Percentiles rank a stretch among this genome's conserved stretches.
Conservation (phyloP, 2,329 filamentous ascomycete species). For the Colletotrichum tropicicola region DNA sequence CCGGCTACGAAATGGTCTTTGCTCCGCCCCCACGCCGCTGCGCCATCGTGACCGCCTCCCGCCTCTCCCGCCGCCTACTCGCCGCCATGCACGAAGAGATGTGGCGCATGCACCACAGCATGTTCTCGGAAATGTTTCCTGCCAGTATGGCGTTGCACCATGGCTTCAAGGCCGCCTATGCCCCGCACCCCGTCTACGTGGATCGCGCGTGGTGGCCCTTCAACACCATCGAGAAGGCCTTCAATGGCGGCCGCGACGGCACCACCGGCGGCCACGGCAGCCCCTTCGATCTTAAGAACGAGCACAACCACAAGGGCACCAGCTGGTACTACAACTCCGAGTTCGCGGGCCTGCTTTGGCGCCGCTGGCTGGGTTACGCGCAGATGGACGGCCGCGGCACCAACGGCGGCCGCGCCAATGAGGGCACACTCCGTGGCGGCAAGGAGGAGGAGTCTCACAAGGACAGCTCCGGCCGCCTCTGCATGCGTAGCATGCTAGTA, state of each 20-base stretch:
- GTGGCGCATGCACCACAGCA: slow-evolving; percentile 71
- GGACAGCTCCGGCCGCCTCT: slow-evolving; percentile 71
- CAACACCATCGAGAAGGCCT: slow-evolving; percentile 75
- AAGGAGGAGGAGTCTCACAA: slow-evolving; percentile 57
- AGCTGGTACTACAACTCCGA: slow-evolving; percentile 87
- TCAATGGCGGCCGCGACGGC: slow-evolving; percentile 79
- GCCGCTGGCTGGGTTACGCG: slow-evolving; percentile 76
- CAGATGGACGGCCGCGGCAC: slow-evolving; percentile 60
- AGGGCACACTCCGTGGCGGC: slow-evolving; percentile 59
- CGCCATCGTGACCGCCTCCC: slow-evolving; percentile 76
- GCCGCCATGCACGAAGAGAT: slow-evolving; percentile 80
- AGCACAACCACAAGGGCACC: slow-evolving; percentile 84
- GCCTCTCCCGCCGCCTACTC: slow-evolving; percentile 73
- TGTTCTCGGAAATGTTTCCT: slow-evolving; percentile 85
- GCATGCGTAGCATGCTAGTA: slow-evolving; percentile 80
- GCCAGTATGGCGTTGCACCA: slow-evolving; percentile 76
- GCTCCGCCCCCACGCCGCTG: slow-evolving; percentile 72
- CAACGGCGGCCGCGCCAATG: slow-evolving; percentile 58
- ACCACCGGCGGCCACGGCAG: slow-evolving; percentile 72
- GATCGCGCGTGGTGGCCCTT: slow-evolving; percentile 79
- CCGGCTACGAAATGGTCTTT: slow-evolving; percentile 67
- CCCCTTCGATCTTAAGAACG: slow-evolving; percentile 73
- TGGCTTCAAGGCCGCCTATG: slow-evolving; percentile 81
- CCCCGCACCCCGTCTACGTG: slow-evolving; percentile 82
- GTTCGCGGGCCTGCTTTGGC: slow-evolving; percentile 81